These are phyloP conservation scores for Exsudoporus frostii DNA, from an alignment of 768 basidiomycete genomes.

Conservation along the genomic window DNA sequence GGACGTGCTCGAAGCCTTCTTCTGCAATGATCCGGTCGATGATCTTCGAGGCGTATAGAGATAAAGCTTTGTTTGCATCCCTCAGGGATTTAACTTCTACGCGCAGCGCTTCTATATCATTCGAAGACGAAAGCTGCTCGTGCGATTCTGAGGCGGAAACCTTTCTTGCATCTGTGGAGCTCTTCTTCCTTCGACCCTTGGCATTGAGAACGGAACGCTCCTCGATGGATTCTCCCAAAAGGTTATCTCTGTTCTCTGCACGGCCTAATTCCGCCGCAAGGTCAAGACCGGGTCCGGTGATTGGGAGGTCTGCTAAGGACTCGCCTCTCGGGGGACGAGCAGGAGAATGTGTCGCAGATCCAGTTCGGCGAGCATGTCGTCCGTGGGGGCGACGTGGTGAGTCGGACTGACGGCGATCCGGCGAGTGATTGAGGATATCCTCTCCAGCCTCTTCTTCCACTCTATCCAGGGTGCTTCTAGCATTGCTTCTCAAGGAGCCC, in stretches of 20 bases:
- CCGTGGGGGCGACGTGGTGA: constrained; percentile 40
- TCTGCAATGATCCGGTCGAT: constrained; percentile 95
- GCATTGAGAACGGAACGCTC: constrained; percentile 43
- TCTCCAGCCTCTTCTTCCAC: constrained; percentile 51
- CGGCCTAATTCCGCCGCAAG: constrained; percentile 89
- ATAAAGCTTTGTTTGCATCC: constrained; percentile 94
- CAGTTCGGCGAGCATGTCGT: constrained; percentile 50
- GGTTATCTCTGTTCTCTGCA: constrained; percentile 83
- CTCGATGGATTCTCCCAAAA: constrained; percentile 54
- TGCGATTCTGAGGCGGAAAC: constrained; percentile 37
- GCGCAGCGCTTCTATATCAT: constrained; percentile 72
- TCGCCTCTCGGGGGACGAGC: constrained; percentile 55
- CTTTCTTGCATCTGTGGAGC: constrained; percentile 30
- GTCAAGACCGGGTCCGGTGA: constrained; percentile 86
- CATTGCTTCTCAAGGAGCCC: constrained; percentile 54
- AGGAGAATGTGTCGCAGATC: constrained; percentile 51
- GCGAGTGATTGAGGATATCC: constrained; percentile 40
- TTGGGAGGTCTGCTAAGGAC: constrained; percentile 81
- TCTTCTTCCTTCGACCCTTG: constrained; percentile 47
- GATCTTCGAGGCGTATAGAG: constrained; percentile 95
- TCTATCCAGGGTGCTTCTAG: constrained; percentile 57
- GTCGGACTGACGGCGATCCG: constrained; percentile 37
- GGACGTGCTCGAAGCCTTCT: constrained; percentile 95
- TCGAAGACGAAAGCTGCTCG: constrained; percentile 43
- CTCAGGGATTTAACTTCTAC: constrained; percentile 89